Evolutionary conservation across 495 filamentous ascomycete genomes (phyloP), one percentile per base, ranked within the genome.

Genomic region (Aspergillus indologenus): DNA sequence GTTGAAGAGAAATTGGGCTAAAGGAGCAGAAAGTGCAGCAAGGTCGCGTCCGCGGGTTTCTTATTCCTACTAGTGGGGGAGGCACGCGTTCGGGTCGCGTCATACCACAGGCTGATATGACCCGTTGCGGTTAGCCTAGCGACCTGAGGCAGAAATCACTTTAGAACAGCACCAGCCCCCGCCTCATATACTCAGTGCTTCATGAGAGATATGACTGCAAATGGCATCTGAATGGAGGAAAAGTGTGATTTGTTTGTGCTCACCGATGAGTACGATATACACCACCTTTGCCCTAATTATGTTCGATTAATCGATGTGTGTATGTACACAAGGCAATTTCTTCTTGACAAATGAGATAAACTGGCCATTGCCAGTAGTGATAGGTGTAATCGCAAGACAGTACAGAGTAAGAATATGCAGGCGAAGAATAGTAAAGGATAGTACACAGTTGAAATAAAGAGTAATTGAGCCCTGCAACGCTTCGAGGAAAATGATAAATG

Each of bases 51-150:
- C 51, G 54, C 60, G 57, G 63, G 67, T 54, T 48, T 66, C 61
- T 34, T 45, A 42, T 45, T 29, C 51, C 12, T 51, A 52, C 57
- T 61, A 71, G 69, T 71, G 69, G 71, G 26, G 68, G 68, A 70
- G 66, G 68, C 71, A 65, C 65, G 68, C 58, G 52, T 62, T 40
- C 57, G 58, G 47, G 66, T 68, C 61, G 57, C 61, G 63, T 63
- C 64, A 60, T 68, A 67, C 65, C 65, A 69, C 62, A 70, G 65
- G 68, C 67, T 60, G 68, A 75, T 77, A 74, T 77, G 62, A 64
- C 65, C 71, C 47, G 45, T 72, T 65, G 31, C 58, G 72, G 56
- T 67, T 68, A 72, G 65, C n/a, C 44, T 54, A 47, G 3, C 20
- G 61, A 61, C 68, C 68, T 70, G 15, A 65, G 68, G 66, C 64